Base-by-base conservation (phyloP, 192 early-diverging fungal species). In the Dissophora ornata region DNA sequence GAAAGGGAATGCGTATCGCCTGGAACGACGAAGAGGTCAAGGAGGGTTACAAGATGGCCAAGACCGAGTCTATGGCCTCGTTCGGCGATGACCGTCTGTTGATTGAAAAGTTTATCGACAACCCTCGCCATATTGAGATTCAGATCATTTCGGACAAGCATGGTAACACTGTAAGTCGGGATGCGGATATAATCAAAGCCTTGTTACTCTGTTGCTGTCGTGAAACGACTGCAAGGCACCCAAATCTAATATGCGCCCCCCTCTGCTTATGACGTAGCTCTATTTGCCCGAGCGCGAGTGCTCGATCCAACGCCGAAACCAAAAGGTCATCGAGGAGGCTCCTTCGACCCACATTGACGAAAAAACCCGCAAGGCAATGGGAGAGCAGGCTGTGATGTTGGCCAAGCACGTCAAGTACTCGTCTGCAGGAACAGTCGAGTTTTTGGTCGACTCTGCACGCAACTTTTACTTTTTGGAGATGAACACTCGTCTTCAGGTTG, bases 271-370 rank as follows among this genome's bases (percentile, higher is more conserved):
- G n/a, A n/a, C 36, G 36, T 59, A 75, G 62, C 59, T 93, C 29
- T 98, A 94, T 79, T 80, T 98, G 40, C 95, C 95, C 4, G 96
- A 98, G 81, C 87, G 96, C 49, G 95, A 93, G 78, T 93, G 92
- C 71, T 93, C 92, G 19, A 91, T 93, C 63, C 92, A 93, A 67
- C 82, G 92, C 6, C 85, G 92, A 79, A 93, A 93, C 79, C 92
- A 92, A 81, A 92, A 92, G 67, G 90, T 93, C 28, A 89, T 93
- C 58, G 92, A 93, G 61, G 92, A 95, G 58, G 93, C 95, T 1
- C 95, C 95, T n/a, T 90, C 88, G 44, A 82, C 85, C 28, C 86
- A 89, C 68, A 60, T 94, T 22, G 88, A 94, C 49, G 45, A 63
- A 4, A 77, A 78, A 12, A 92, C 90, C 0, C 79, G 92, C 32